These are phyloP conservation scores for Leccinum barrowsii DNA, from an alignment of 768 basidiomycete genomes.

Conservation along the genomic window DNA sequence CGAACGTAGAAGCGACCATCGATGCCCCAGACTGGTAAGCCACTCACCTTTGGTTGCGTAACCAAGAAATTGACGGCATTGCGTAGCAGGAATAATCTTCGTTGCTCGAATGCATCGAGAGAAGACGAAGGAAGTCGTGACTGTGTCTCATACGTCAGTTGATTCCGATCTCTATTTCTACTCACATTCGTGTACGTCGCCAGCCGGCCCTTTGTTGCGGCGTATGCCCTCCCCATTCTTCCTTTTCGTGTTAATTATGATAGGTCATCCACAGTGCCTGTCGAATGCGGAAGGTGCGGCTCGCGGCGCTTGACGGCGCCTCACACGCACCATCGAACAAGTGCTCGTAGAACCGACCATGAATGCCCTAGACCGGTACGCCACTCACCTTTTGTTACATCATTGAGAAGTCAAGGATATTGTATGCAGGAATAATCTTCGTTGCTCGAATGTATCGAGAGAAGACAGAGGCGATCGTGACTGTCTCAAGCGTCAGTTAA, in stretches of 20 bases:
- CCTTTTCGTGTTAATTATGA: too few relatives aligned
- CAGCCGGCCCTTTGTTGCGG: too few relatives aligned
- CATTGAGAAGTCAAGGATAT: slow-evolving; percentile 17
- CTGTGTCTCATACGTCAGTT: slow-evolving; percentile 86
- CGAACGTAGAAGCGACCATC: too few relatives aligned
- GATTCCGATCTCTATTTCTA: slow-evolving; percentile 19
- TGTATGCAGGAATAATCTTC: slow-evolving; percentile 75
- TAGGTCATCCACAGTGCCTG: slow-evolving; percentile 51
- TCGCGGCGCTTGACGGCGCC: slow-evolving; percentile 81
- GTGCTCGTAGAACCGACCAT: slow-evolving; percentile 75
- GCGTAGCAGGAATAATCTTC: slow-evolving; percentile 73
- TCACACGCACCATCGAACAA: slow-evolving; percentile 71
- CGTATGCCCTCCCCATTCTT: too few relatives aligned
- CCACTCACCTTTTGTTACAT: slow-evolving; percentile 13
- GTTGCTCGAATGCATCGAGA: slow-evolving; percentile 89
- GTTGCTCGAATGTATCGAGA: slow-evolving; percentile 90
- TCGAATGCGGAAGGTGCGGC: slow-evolving; percentile 62
- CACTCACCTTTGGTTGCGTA: background rate
- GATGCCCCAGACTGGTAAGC: too few relatives aligned
- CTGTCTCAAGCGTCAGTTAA: slow-evolving; percentile 85
- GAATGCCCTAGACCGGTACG: slow-evolving; percentile 92
- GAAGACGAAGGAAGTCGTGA: slow-evolving; percentile 42
- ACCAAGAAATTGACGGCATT: slow-evolving; percentile 17
- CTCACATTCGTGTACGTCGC: slow-evolving; percentile 17
- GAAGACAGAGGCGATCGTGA: slow-evolving; percentile 72